These are phyloP conservation scores for Syzygium oleosum DNA, from an alignment of 345 rosid genomes.

Conservation along the genomic window DNA sequence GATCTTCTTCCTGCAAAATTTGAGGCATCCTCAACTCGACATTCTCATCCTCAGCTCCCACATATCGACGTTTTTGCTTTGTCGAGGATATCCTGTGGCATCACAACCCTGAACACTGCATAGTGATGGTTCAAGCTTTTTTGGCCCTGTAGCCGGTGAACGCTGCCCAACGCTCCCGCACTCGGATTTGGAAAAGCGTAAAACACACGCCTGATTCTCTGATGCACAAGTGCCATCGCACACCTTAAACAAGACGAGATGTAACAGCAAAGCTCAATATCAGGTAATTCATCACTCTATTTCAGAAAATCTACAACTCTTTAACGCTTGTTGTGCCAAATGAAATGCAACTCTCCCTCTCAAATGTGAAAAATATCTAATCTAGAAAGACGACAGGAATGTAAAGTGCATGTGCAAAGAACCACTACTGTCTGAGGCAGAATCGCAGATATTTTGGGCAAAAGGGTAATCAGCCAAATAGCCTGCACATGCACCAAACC, in stretches of 20 bases:
- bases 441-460: neutral
- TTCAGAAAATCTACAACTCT: neutral
- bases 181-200: constrained; percentile 58
- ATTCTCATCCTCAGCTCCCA: neutral
- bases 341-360: neutral
- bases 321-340: neutral
- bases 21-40: neutral
- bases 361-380: neutral
- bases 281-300: neutral
- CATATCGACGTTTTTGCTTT: neutral
- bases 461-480: neutral
- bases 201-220: constrained; percentile 69
- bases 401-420: neutral
- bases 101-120: constrained; percentile 70
- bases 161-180: constrained; percentile 67
- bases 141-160: constrained; percentile 80
- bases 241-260: constrained; percentile 35
- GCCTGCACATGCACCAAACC: neutral
- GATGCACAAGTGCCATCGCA: constrained; percentile 94
- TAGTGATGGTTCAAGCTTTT: constrained; percentile 91
- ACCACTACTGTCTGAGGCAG: neutral
- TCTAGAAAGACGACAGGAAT: neutral
- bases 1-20: neutral
- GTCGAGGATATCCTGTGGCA: constrained; percentile 21
- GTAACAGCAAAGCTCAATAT: neutral